Evolutionary conservation across 2,329 filamentous ascomycete species (phyloP), one percentile per base, ranked within the genome.

Genomic region (Colletotrichum trifolii): DNA sequence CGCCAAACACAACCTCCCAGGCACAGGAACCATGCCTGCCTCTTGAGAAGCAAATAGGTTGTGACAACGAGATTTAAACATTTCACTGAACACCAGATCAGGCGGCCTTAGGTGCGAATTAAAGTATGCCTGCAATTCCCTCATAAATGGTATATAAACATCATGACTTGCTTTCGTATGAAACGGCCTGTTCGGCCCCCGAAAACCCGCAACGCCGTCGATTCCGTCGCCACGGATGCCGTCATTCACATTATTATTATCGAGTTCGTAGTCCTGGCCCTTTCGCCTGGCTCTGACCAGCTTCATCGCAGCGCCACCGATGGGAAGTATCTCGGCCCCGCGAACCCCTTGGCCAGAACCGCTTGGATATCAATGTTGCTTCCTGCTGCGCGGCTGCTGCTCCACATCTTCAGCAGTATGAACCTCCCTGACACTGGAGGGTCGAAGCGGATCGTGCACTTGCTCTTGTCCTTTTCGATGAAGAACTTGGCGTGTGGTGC

Each of bases 331-430:
- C 94, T 87, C 9, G 92, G 91, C 5, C 95, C 95, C 0, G 93
- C 92, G 77, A 90, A 97, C 0, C 95, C 95, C 72, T 91, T 90
- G 2, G 90, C 91, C 63, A 94, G 86, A 33, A 97, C 89, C 49
- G 90, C 93, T 76, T 97, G 91, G 43, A 98, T 93, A 73, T 97
- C 94, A 68, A 97, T 96, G 72, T 96, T 97, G 64, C 82, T 82
- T 6, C 75, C 71, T 4, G 86, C 83, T 52, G 89, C 87, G 34
- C 88, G 85, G 64, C 87, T 87, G 2, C 91, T 91, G 71, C 90
- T 94, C 92, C 93, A 97, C 75, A 97, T 87, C 81, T 97, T 97
- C 68, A 98, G 82, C 46, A 97, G 78, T 56, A 98, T 91, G 75
- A 91, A 96, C 61, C 92, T 87, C 6, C 92, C 92, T 10, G 92